A percentile compares a stretch with the other conserved stretches of the same genome.
phyloP scores from a whole-genome alignment of 495 filamentous ascomycete species.

The Zalerion maritima region DNA sequence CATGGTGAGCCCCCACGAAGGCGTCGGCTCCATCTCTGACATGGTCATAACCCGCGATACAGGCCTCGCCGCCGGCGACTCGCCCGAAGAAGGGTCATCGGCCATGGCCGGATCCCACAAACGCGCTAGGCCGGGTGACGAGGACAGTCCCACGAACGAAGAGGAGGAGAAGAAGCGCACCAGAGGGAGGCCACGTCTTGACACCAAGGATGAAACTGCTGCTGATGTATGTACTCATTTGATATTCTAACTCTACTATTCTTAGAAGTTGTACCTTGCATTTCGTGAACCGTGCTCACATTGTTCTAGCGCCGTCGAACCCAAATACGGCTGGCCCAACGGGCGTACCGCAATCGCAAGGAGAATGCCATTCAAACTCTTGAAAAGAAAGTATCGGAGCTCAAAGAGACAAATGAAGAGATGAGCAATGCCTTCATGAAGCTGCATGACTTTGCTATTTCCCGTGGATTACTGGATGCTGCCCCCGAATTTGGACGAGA shows the following conservation, averaged over 20 bases:
- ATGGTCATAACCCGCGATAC: too few relatives aligned
- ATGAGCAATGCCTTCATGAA: slow-evolving; percentile 60
- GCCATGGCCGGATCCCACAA: slow-evolving; percentile 12
- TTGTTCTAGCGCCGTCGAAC: slow-evolving; percentile 54
- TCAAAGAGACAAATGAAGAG: slow-evolving; percentile 52
- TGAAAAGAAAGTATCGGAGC: slow-evolving; percentile 46
- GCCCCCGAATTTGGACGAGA: slow-evolving; percentile 36
- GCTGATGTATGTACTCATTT: slow-evolving; percentile 29
- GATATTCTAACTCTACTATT: slow-evolving; percentile 1
- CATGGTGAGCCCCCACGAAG: too few relatives aligned
- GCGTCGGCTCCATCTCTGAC: too few relatives aligned
- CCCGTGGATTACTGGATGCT: slow-evolving; percentile 34
- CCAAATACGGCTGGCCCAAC: slow-evolving; percentile 77
- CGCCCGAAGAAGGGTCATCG: slow-evolving; percentile 14
- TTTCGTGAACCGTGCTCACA: slow-evolving; percentile 5
- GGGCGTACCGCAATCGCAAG: slow-evolving; percentile 72
- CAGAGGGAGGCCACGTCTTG: slow-evolving; percentile 53
- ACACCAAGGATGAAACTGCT: slow-evolving; percentile 51
- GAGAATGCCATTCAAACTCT: slow-evolving; percentile 66
- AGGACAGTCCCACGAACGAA: slow-evolving; percentile 9
- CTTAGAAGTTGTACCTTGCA: not conserved
- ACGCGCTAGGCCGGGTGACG: slow-evolving; percentile 6
- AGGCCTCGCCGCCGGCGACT: too few relatives aligned
- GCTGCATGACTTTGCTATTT: slow-evolving; percentile 46
- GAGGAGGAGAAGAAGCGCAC: slow-evolving; percentile 35